These are phyloP conservation scores for Leccinellum luteum DNA, from an alignment of 768 basidiomycete genomes.

Conservation along the genomic window DNA sequence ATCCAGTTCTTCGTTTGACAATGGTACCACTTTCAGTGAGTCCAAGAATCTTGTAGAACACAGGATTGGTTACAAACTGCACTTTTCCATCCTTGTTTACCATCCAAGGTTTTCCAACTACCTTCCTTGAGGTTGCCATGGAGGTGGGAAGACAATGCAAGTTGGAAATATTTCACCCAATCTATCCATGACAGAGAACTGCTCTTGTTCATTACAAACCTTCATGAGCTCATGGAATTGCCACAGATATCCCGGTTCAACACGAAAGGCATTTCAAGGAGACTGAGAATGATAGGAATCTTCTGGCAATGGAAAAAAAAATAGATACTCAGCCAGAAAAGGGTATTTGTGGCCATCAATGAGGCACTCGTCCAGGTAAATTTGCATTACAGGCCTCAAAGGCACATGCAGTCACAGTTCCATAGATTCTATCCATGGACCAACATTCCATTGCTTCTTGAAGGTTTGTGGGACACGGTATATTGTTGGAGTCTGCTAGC, in stretches of 20 bases:
- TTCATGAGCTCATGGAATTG: slow-evolving; percentile 8
- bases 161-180: slow-evolving; percentile 1
- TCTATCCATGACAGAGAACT: background rate
- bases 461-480: background rate
- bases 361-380: background rate
- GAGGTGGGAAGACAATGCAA: background rate
- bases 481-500: background rate
- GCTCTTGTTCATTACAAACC: background rate
- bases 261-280: background rate
- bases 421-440: background rate
- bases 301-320: background rate
- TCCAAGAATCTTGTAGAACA: too few species aligned
- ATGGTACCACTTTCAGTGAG: too few species aligned
- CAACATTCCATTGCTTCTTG: slow-evolving; percentile 3
- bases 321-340: background rate
- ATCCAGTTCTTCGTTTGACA: too few species aligned
- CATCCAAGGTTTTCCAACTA: too few species aligned
- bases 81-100: too few species aligned
- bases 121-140: too few species aligned
- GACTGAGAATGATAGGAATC: background rate
- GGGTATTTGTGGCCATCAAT: background rate
- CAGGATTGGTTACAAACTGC: too few species aligned
- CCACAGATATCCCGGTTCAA: background rate
- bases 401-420: background rate
- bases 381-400: slow-evolving; percentile 10